Base-by-base conservation (phyloP, 345 rosid genomes). In the Linum lewisii region DNA sequence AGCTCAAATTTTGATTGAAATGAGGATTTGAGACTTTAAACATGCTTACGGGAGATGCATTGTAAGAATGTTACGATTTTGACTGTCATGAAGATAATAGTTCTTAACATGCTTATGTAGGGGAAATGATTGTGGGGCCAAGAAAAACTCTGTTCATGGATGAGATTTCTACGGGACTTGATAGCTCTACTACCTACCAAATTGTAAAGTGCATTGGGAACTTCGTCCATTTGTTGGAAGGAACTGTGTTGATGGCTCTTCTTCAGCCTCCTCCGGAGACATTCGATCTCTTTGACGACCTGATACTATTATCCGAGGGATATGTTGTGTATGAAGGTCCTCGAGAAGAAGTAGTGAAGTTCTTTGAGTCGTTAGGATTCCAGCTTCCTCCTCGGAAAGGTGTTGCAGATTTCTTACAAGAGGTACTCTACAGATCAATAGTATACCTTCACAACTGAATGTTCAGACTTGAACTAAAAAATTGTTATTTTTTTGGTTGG, bases 201-300 rank as follows among this genome's bases (percentile, higher is more conserved):
- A 88, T 86, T 42, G 96, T 92, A 34, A 92, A 84, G 64, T 88
- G 98, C 70, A 55, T 81, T 5, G 64, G 81, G 67, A 86, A 92
- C 67, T 92, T 92, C 53, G 98, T 88, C 57, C 98, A 86, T 72
- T 73, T 74, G 18, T 88, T 92, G 98, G 88, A 88, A 15, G 95
- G 77, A 76, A 92, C 98, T 26, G 85, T 86, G 22, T 79, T 92
- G 24, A 88, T 92, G 87, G 88, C 93, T 68, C 90, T 91, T 76
- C 88, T 91, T 70, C 98, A 91, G 78, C 96, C 98, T 58, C 88
- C 96, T 25, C 98, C 98, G 3, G 98, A 88, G 80, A 92, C 98
- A 51, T 92, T 81, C 80, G 95, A 86, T 54, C 72, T 92, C 58
- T 86, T 92, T 74, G 98, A 88, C 70, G 98, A 92, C 69, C 61